Evolutionary conservation across 2,329 filamentous ascomycete genomes (phyloP).

Genomic region (Madurella mycetomatis): DNA sequence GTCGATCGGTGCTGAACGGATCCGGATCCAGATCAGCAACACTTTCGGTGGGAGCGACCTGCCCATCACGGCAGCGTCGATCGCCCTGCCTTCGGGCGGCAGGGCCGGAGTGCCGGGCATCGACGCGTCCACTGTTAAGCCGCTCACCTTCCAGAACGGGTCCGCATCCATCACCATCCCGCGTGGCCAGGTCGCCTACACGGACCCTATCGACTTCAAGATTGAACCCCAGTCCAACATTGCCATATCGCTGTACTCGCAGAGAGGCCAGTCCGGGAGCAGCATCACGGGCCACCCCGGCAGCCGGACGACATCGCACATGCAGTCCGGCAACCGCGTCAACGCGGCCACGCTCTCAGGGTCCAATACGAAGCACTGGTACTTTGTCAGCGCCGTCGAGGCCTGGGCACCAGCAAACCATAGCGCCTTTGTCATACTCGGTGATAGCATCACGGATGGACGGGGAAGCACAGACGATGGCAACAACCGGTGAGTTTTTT

Average conservation of each 20-base stretch:
- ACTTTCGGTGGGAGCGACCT: conserved; percentile 58
- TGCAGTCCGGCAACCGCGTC: conserved; percentile 54
- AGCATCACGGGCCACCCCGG: conserved; percentile 62
- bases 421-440: conserved; percentile 50
- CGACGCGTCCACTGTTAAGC: conserved; percentile 46
- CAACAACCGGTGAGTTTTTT: conserved; percentile 47
- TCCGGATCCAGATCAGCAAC: conserved; percentile 62
- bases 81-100: conserved; percentile 53
- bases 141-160: conserved; percentile 55
- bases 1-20: conserved; percentile 50
- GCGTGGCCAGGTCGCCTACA: conserved; percentile 53
- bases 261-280: conserved; percentile 50
- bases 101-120: conserved; percentile 51
- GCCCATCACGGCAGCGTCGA: conserved; percentile 53
- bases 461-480: conserved; percentile 56
- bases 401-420: conserved; percentile 44
- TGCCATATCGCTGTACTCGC: conserved; percentile 55
- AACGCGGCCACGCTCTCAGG: conserved; percentile 43
- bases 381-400: conserved; percentile 58
- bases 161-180: conserved; percentile 47
- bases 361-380: conserved; percentile 42
- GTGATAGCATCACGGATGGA: conserved; percentile 65
- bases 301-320: conserved; percentile 58
- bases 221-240: conserved; percentile 49
- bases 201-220: conserved; percentile 55